Conservation (phyloP, 2,329 filamentous ascomycete genomes). For the Ophiocordyceps camponoti-saundersi region DNA sequence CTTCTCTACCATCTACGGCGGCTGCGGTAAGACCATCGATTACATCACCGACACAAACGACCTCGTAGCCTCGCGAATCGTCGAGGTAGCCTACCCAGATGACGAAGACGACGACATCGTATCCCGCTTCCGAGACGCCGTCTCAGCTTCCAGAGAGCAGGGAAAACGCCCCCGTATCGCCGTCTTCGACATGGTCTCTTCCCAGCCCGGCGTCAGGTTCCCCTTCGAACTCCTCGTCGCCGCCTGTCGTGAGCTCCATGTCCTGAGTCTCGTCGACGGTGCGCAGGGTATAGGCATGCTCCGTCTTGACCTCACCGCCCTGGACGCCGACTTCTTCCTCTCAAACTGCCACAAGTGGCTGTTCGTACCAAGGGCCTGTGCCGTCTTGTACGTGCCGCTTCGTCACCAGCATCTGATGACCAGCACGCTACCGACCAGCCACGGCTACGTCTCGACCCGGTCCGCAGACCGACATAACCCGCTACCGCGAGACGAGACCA, state of each 20-base stretch:
- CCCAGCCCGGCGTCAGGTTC: neutral
- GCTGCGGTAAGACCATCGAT: neutral
- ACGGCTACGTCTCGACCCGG: neutral
- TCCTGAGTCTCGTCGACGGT: neutral
- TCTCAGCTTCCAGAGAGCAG: neutral
- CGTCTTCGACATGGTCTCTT: neutral
- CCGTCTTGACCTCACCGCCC: neutral
- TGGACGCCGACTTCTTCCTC: neutral
- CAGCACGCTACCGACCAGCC: neutral
- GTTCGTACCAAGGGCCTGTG: neutral
- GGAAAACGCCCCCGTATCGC: neutral
- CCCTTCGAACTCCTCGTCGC: neutral
- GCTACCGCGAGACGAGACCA: neutral
- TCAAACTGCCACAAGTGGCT: conserved; percentile 1
- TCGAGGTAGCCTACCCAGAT: neutral
- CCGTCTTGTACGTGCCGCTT: neutral
- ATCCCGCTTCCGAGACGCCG: neutral
- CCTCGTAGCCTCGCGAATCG: neutral
- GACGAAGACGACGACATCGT: neutral
- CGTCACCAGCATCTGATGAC: neutral
- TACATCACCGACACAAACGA: neutral
- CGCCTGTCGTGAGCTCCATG: neutral
- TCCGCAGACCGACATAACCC: neutral
- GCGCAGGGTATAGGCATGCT: neutral
- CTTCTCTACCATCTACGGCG: neutral